Evolutionary conservation across 2,329 filamentous ascomycete species (phyloP), one percentile per base, ranked within the genome.

Genomic region (Sporothrix globosa): DNA sequence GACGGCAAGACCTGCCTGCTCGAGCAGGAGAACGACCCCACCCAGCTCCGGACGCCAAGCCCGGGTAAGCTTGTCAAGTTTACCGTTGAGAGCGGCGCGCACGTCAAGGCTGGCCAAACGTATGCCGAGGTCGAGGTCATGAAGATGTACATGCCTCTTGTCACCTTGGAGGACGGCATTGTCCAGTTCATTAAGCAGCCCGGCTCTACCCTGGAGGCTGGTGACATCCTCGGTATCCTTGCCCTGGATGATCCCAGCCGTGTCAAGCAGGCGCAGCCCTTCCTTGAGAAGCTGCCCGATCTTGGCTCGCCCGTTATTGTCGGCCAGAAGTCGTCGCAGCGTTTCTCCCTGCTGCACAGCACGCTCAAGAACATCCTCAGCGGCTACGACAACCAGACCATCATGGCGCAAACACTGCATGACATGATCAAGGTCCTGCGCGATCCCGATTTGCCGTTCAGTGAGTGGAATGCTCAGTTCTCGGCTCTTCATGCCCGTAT

Each of bases 111-210:
- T 76, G 95, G 95, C 70, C 92, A 98, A 81, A 86, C 95, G 46
- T 99, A 93, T 78, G 96, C 96, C 70, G 96, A 99, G 81, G 95
- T 99, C 53, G 96, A 99, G 83, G 96, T 99, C 82, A 99, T 99
- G 96, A 99, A 99, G 87, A 99, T 99, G 96, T 98, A 98, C 87
- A 99, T 99, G 96, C 96, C 96, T 77, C 86, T 99, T 69, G 87
- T 99, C 73, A 92, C 96, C 2, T 91, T 94, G 79, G 96, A 99
- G 81, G 96, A 97, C 76, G 96, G 96, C 84, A 87, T 97, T 69
- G 95, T 99, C 70, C 96, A 97, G 83, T 88, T 99, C 77, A 97
- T 99, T 86, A 99, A 99, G 88, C 96, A 98, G 83, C 96, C 96
- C 73, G 96, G 96, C 80, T 92, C 96, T n/a, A 96, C 93, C 21